A percentile compares a stretch with the other conserved stretches of the same genome.
phyloP scores from a whole-genome alignment of 257 asterid species.

The Lavandula angustifolia region DNA sequence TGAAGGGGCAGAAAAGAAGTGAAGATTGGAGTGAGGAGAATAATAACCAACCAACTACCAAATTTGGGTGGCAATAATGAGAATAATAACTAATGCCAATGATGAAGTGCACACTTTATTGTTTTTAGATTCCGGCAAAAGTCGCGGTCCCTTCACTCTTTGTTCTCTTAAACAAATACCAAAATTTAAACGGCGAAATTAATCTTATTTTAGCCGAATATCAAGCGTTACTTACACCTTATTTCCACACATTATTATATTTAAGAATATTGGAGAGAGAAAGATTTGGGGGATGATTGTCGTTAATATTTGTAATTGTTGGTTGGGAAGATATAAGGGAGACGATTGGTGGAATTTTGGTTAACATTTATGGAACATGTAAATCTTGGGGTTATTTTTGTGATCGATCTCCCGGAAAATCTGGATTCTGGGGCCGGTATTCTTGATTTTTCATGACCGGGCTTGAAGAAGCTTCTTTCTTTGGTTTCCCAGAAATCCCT shows the following conservation, averaged over 20 bases:
- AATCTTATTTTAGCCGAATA: slow-evolving; percentile 32
- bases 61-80: slow-evolving; percentile 34
- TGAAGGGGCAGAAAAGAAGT: background rate
- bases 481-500: slow-evolving; percentile 20
- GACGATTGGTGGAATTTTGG: slow-evolving; percentile 25
- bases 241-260: slow-evolving; percentile 26
- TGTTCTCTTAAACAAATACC: slow-evolving; percentile 1
- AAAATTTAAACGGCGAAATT: background rate
- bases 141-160: slow-evolving; percentile 36
- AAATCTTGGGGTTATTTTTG: slow-evolving; percentile 31
- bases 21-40: slow-evolving; percentile 26
- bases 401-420: slow-evolving; percentile 40
- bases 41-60: slow-evolving; percentile 37
- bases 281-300: slow-evolving; percentile 48
- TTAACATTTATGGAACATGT: slow-evolving; percentile 31
- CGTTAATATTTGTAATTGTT: slow-evolving; percentile 30
- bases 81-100: slow-evolving; percentile 39
- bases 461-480: slow-evolving; percentile 24
- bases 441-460: slow-evolving; percentile 36
- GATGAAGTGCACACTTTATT: slow-evolving; percentile 41
- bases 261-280: slow-evolving; percentile 19
- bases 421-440: slow-evolving; percentile 35
- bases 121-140: slow-evolving; percentile 35
- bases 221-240: slow-evolving; percentile 41
- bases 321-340: background rate